Evolutionary conservation across 768 basidiomycete genomes (phyloP).

Genomic region (Tubosaeta sp.): DNA sequence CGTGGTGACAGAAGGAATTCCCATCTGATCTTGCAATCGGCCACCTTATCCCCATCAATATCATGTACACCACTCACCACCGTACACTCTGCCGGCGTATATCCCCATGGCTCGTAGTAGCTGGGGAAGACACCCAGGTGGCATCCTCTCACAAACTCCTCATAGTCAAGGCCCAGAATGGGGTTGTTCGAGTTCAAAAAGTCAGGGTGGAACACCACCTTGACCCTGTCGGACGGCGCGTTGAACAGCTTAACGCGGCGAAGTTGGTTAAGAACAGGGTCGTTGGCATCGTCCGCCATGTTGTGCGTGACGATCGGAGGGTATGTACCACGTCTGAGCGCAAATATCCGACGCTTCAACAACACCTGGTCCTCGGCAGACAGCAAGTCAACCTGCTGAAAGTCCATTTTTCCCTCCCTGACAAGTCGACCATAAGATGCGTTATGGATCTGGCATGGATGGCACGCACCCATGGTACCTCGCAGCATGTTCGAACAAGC

Average conservation of each 20-base stretch:
- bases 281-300: constrained; percentile 89
- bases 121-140: constrained; percentile 98
- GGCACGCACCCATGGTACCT: constrained; percentile 77
- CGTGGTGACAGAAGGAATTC: constrained; percentile 94
- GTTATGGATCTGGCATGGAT: not conserved
- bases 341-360: constrained; percentile 94
- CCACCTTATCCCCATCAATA: not conserved
- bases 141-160: constrained; percentile 97
- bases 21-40: constrained; percentile 61
- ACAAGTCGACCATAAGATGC: not conserved
- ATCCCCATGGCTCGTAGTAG: constrained; percentile 96
- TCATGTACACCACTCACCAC: constrained; percentile 54
- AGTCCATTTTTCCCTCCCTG: constrained; percentile 71
- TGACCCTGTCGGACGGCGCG: constrained; percentile 81
- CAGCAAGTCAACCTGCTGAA: constrained; percentile 71
- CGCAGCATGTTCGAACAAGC: constrained; percentile 92
- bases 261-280: constrained; percentile 94
- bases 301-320: constrained; percentile 98
- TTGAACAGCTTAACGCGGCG: constrained; percentile 95
- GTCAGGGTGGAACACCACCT: constrained; percentile 97
- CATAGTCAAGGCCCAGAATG: constrained; percentile 94
- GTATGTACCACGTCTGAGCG: constrained; percentile 90
- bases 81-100: constrained; percentile 98
- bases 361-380: constrained; percentile 91
- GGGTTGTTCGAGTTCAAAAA: constrained; percentile 98